These are phyloP conservation scores for Dentipellis fragilis DNA, from an alignment of 768 basidiomycete species.

Conservation along the genomic window DNA sequence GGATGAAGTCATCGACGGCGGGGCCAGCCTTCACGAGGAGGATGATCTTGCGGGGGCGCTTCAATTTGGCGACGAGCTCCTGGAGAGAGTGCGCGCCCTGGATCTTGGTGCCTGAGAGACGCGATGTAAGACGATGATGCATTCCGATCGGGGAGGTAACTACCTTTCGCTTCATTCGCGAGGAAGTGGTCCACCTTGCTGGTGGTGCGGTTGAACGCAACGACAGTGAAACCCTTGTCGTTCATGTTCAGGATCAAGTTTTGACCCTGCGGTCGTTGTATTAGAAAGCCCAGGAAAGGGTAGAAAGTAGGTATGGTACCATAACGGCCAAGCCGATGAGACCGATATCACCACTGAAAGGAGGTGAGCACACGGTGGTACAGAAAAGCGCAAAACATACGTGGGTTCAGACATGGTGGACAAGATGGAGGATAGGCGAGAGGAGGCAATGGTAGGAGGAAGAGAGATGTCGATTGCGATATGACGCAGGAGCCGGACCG, in stretches of 20 bases:
- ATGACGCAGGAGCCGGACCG: slow-evolving; percentile 8
- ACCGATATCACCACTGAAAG: slow-evolving; percentile 84
- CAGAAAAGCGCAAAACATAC: slow-evolving; percentile 30
- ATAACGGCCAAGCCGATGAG: slow-evolving; percentile 99
- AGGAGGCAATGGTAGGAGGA: slow-evolving; percentile 12
- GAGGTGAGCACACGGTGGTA: slow-evolving; percentile 17
- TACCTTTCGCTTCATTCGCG: slow-evolving; percentile 95
- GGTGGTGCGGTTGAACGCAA: slow-evolving; percentile 94
- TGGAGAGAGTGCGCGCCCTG: slow-evolving; percentile 90
- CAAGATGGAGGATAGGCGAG: slow-evolving; percentile 25
- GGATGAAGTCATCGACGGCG: slow-evolving; percentile 94
- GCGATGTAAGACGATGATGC: slow-evolving; percentile 3
- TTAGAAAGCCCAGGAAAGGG: slow-evolving; percentile 12
- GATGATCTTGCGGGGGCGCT: slow-evolving; percentile 92
- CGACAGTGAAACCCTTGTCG: slow-evolving; percentile 97
- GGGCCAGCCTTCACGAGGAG: slow-evolving; percentile 96
- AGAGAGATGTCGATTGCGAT: slow-evolving; percentile 1
- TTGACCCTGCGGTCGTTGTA: slow-evolving; percentile 56
- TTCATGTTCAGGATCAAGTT: slow-evolving; percentile 98
- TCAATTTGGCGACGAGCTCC: slow-evolving; percentile 88
- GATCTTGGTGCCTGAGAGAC: slow-evolving; percentile 74
- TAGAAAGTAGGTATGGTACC: slow-evolving; percentile 35
- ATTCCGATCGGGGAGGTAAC: slow-evolving; percentile 12
- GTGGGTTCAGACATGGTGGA: slow-evolving; percentile 33
- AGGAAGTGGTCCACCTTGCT: slow-evolving; percentile 96